Evolutionary conservation across 495 filamentous ascomycete species (phyloP), one percentile per base, ranked within the genome.

Genomic region (Aspergillus wentii): DNA sequence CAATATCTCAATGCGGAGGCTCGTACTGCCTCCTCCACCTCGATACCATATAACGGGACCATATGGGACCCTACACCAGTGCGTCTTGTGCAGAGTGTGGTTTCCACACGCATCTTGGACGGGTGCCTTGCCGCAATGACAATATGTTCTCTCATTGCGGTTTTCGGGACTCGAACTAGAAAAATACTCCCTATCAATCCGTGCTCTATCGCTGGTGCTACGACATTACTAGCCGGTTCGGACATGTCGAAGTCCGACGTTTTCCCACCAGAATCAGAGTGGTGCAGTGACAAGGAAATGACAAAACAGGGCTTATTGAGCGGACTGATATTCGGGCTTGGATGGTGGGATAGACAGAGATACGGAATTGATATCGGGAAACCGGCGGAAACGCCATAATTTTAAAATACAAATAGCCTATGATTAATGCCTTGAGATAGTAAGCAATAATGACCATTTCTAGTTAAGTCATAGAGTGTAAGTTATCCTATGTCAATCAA

Each of bases 41-140:
- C 31, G 15, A 37, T 37, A 1, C 22, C 27, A 9, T 46, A 43
- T 36, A 31, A 33, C 3, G 41, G 22, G 4, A 33, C 18, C 8
- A 17, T 41, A 9, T 14, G 37, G 13, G 38, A 44, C n/a, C 42
- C 29, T 3, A 22, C 22, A 18, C 15, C 31, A 3, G 20, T 28
- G 6, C 33, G 33, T 28, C 44, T 66, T 5, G 40, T 57, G 4
- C 62, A 66, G 36, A 53, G 54, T 20, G 25, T 27, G 15, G 26
- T 54, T 6, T 53, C 58, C 3, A 64, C 59, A 5, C 52, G 54
- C 3, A 46, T 62, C 21, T 49, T 67, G 3, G 49, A 67, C 27
- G 56, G 43, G 0, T 37, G 60, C n/a, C 41, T 67, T 0, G 44
- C 40, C 0, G 38, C 47, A 1, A 48, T 54, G 22, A 34, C 58